Base-by-base conservation (phyloP, 1,284 basidiomycete genomes). In the Cutaneotrichosporon mucoides region DNA sequence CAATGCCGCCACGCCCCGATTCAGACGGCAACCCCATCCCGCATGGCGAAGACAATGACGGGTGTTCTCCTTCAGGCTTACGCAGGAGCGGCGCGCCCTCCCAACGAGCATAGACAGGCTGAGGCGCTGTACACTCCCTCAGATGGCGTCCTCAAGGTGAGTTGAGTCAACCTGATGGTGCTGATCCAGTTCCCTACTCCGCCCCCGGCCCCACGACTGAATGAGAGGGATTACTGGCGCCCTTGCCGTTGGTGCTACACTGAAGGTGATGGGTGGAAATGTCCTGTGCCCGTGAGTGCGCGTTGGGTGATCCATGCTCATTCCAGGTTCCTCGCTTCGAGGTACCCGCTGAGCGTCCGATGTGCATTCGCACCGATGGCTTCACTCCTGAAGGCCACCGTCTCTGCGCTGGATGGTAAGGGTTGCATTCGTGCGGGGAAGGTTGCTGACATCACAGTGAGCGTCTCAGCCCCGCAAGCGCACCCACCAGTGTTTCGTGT, bases 191-290 rank as follows among this genome's bases (percentile, higher is more conserved):
- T 67, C 51, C 65, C 65, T 11, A 42, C 56, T 0, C 65, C 65
- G 5, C 65, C 65, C 12, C 61, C 63, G 8, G 55, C 65, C 4
- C 63, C 65, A 3, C 53, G 59, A 8, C 48, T 57, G 15, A 48
- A 53, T n/a, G 45, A 53, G 11, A 49, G 47, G 16, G 63, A 67
- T 33, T 67, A 63, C 50, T 67, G 63, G 63, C 58, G 55, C 15
- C 65, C 65, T 1, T 67, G 65, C 36, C 54, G 55, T 11, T 65
- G 56, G n/a, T 67, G 65, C 53, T 65, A 67, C 38, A 53, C 65
- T 2, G 61, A 59, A 34, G 65, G 62, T 13, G 63, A 57, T 35
- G 56, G 52, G 8, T 67, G 65, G 65, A 51, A 50, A 34, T 67
- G 65, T 35, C 65, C 63, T 4, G 38, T 60, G 11, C 65, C 65